phyloP scores from a whole-genome alignment of 345 rosid species.

The Odontarrhena argentea region DNA sequence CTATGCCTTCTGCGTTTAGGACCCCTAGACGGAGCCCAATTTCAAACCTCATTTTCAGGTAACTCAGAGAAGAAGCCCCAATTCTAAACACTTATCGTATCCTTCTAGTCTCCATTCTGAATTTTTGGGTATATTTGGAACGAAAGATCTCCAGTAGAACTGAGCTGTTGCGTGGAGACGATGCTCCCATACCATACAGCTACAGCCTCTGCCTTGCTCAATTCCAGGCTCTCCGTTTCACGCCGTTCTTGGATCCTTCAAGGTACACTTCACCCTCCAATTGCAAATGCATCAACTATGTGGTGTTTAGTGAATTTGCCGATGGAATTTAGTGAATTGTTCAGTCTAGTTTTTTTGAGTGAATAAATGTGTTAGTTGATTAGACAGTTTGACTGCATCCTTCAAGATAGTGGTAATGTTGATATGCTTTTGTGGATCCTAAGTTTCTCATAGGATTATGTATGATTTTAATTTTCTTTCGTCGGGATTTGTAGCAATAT shows the following conservation, averaged over 20 bases:
- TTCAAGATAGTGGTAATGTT: not conserved
- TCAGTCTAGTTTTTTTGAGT: not conserved
- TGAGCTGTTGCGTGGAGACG: slow-evolving; percentile 83
- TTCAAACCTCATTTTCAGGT: slow-evolving; percentile 71
- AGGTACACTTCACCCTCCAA: slow-evolving; percentile 18
- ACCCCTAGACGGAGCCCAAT: slow-evolving; percentile 55
- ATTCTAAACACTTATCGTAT: not conserved
- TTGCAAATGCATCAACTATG: too few species aligned
- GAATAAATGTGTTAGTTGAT: not conserved
- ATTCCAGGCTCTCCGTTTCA: slow-evolving; percentile 75
- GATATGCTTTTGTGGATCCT: not conserved
- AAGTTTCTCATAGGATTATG: too few species aligned
- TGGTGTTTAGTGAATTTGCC: not conserved
- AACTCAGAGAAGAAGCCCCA: not conserved
- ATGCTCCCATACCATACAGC: slow-evolving; percentile 89
- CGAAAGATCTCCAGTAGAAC: slow-evolving; percentile 72
- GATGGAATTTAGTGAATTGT: not conserved
- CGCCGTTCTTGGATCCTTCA: slow-evolving; percentile 41
- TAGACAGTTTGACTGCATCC: not conserved
- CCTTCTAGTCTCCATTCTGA: not conserved
- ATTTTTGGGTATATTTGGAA: not conserved
- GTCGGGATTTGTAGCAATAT: too few species aligned
- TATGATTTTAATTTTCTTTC: too few species aligned
- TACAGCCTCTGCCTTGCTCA: slow-evolving; percentile 88
- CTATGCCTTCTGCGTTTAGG: slow-evolving; percentile 56